Conservation (phyloP, 164 flowering plant genomes). For the Aristolochia californica region DNA sequence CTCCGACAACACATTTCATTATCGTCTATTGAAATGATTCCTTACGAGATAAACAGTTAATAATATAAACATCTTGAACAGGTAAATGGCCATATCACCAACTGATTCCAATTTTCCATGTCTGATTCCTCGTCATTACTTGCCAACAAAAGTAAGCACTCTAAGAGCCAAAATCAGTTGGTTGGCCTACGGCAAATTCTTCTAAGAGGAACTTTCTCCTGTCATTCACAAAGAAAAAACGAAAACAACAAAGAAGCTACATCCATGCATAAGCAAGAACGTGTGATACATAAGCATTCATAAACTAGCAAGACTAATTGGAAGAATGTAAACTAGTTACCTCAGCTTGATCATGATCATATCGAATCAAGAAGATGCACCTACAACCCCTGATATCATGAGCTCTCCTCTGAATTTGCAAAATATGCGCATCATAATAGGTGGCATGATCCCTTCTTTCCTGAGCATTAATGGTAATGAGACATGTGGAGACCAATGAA, state of each 20-base stretch:
- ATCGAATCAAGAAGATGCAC: slow-evolving; percentile 63
- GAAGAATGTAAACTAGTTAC: no score
- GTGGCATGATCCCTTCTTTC: slow-evolving; percentile 55
- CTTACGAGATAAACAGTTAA: no score
- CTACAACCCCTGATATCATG: slow-evolving; percentile 68
- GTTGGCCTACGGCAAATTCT: slow-evolving; percentile 7
- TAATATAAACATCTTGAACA: no score
- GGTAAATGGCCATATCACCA: no score
- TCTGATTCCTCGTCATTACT: neutral
- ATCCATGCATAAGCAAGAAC: neutral
- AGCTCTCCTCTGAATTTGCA: slow-evolving; percentile 42
- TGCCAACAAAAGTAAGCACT: no score
- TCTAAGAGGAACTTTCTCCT: slow-evolving; percentile 10
- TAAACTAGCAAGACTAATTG: neutral
- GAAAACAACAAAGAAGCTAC: neutral
- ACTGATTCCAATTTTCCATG: no score
- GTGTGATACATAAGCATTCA: neutral
- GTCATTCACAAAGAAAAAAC: neutral
- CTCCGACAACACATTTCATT: no score
- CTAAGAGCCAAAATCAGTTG: neutral
- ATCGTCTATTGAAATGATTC: no score
- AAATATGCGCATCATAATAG: slow-evolving; percentile 65
- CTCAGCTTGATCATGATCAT: slow-evolving; percentile 54
- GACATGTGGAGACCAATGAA: neutral
- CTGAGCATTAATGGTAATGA: slow-evolving; percentile 23